Conservation (phyloP, 176 grass and related monocot species). For the Raddia guianensis region DNA sequence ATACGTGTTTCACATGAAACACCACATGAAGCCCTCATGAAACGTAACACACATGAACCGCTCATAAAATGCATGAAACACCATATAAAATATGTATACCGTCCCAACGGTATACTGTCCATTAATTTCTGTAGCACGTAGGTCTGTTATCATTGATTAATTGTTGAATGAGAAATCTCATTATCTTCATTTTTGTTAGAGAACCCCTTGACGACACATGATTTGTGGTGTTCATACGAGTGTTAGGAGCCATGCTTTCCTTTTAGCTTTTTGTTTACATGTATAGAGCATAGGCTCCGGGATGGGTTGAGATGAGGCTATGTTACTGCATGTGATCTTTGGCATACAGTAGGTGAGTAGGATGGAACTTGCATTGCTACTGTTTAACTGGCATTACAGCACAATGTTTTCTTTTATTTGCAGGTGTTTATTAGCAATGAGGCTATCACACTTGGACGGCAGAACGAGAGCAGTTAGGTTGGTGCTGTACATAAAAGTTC, state of each 20-base stretch:
- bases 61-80: too few species aligned
- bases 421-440: conserved; percentile 11
- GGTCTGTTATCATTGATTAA: neutral
- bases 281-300: neutral
- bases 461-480: neutral
- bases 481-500: neutral
- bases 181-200: neutral
- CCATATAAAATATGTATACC: too few species aligned
- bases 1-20: too few species aligned
- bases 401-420: neutral
- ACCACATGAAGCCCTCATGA: too few species aligned
- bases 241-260: neutral
- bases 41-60: too few species aligned
- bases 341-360: neutral
- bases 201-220: neutral
- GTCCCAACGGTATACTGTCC: too few species aligned
- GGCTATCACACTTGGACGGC: neutral
- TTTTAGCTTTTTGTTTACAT: neutral
- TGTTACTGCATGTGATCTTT: conserved; percentile 1
- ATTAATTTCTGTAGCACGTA: too few species aligned
- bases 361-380: neutral
- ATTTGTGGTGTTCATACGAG: neutral
- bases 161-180: neutral
- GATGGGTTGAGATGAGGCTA: neutral
- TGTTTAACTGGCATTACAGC: neutral